Evolutionary conservation across 1,139 yeast genomes (phyloP), one percentile per base, ranked within the genome.

Genomic region (Blastobotrys elegans): DNA sequence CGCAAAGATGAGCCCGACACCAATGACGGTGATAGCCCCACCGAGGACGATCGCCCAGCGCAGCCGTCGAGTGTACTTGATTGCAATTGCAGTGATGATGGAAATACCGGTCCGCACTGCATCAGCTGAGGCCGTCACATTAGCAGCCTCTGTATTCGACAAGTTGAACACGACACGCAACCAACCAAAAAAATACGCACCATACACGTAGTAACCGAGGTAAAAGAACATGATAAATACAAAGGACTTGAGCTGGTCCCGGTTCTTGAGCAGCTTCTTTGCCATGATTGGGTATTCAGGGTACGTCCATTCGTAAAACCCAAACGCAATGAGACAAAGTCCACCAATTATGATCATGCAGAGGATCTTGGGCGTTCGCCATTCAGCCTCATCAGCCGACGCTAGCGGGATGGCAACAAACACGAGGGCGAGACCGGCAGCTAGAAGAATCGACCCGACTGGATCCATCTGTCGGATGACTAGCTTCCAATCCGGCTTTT

Each of bases 21-120:
- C 70, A 11, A 77, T 63, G 49, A 80, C 61, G 80, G 84, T 78
- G 51, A 72, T 53, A 10, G 69, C 57, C 31, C 73, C 66, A 43
- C 89, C 90, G 46, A 71, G 62, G 27, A 82, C 62, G 52, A 82
- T 78, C 59, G 80, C 82, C 1, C 72, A 74, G 59, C 83, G 82
- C 50, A 79, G 63, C 57, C 79, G 72, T 57, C 78, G 72, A 48
- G 74, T 68, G 43, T 58, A 54, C 53, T 69, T 66, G 20, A 74
- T 76, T 42, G 82, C 70, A 17, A 76, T 55, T 13, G 80, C 59
- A 10, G 87, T 84, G 39, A 81, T 64, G n/a, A 79, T 51, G 11
- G 83, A 75, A 18, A 18, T 34, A 8, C 29, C 30, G 14, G 4
- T 2, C 33, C 24, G 14, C 27, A 85, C 82, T 43, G 77, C 72